Evolutionary conservation across 257 asterid genomes (phyloP), one percentile per base, ranked within the genome.

Genomic region (Linderniella brevidens): DNA sequence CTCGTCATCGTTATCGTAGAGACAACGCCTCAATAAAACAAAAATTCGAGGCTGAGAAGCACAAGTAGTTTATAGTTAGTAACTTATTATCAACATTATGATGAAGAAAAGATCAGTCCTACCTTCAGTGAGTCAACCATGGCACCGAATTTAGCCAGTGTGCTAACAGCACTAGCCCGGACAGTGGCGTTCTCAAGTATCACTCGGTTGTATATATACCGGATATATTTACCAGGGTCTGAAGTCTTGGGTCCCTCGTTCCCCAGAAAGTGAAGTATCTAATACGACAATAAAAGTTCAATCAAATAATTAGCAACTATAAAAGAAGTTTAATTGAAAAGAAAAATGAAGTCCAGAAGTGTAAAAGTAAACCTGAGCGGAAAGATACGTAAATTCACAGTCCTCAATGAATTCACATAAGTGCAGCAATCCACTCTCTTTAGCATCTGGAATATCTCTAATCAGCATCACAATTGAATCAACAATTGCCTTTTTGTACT

Each of bases 181-280:
- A 83, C 93, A 42, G 95, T 83, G 54, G 95, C 90, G 65, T 83
- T 83, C 64, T 83, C 95, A 49, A 83, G 75, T 49, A 83, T 80
- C 55, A 83, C 81, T 18, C 95, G 68, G 41, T 83, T 83, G 63
- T 83, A 83, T 25, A 83, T 83, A 62, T 83, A 80, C 17, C 93
- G 68, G 17, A 83, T 79, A 64, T 79, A 83, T 60, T 79, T 83
- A 71, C 90, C 73, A 2, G 95, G 95, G 60, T 83, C 93, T 16
- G 90, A 62, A 18, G 95, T 80, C 73, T 83, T 80, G 36, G 95
- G 95, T 49, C 93, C 95, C 69, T 83, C 90, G 60, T 69, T 80
- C 48, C 95, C 95, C 66, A 83, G 86, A 70, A 83, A 83, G 73
- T 83, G 86, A 37, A 83, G 82, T 48, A 83, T 80, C 95, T 83